Conservation (phyloP, 257 asterid species). For the Buddleja alternifolia region DNA sequence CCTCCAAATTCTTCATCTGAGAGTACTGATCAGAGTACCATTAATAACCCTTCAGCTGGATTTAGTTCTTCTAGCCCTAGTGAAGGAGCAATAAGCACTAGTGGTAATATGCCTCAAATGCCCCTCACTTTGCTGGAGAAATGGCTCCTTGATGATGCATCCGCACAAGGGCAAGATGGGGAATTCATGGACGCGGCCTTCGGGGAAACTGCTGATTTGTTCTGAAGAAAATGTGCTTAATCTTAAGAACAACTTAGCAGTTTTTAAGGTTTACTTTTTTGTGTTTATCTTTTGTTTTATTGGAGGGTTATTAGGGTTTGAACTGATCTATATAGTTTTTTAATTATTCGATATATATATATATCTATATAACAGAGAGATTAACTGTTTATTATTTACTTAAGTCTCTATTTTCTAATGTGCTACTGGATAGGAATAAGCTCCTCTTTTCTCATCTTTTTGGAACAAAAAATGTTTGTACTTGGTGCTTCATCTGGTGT, state of each 20-base stretch:
- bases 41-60: conserved; percentile 40
- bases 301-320: conserved; percentile 8
- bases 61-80: conserved; percentile 57
- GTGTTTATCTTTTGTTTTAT: neutral
- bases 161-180: conserved; percentile 61
- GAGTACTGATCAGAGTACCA: conserved; percentile 29
- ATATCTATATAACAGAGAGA: too few species aligned
- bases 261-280: conserved; percentile 21
- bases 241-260: conserved; percentile 55
- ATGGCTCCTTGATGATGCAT: conserved; percentile 62
- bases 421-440: conserved; percentile 25
- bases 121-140: conserved; percentile 59
- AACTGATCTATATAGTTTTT: neutral
- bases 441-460: neutral
- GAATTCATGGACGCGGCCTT: conserved; percentile 60
- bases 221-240: conserved; percentile 46
- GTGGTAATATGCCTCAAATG: conserved; percentile 32
- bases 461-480: conserved; percentile 11
- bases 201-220: conserved; percentile 75
- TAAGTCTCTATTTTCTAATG: too few species aligned
- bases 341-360: too few species aligned
- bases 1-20: conserved; percentile 41
- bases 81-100: conserved; percentile 51
- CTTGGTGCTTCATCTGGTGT: conserved; percentile 27
- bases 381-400: too few species aligned